A percentile compares a stretch with the other conserved stretches of the same genome.
Evolutionary conservation across 2,329 filamentous ascomycete species (phyloP).

Genomic region (Calcarisporium arbuscula): DNA sequence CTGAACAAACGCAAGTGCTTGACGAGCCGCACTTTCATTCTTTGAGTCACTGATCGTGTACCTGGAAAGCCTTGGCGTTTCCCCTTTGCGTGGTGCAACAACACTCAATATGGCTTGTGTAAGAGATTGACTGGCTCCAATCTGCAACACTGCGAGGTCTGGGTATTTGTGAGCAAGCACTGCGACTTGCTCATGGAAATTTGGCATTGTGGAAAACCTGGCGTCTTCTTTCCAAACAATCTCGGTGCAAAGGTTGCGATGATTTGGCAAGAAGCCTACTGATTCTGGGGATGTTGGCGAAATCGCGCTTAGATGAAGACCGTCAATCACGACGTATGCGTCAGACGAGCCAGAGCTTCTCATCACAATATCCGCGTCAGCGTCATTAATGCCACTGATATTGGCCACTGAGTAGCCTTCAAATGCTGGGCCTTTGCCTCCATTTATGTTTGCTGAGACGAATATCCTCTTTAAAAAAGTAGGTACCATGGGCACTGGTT

Average conservation of each 20-base stretch:
- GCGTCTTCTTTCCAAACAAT: slow-evolving; percentile 40
- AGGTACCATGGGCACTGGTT: slow-evolving; percentile 42
- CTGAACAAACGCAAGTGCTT: slow-evolving; percentile 8
- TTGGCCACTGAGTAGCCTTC: slow-evolving; percentile 34
- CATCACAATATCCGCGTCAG: slow-evolving; percentile 38
- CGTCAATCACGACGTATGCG: slow-evolving; percentile 36
- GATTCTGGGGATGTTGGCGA: slow-evolving; percentile 16
- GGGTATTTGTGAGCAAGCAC: slow-evolving; percentile 34
- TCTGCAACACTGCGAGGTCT: slow-evolving; percentile 30
- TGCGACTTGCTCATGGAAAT: slow-evolving; percentile 21
- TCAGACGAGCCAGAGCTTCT: slow-evolving; percentile 23
- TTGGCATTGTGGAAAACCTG: slow-evolving; percentile 14
- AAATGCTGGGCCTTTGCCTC: slow-evolving; percentile 24
- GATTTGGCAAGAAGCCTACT: slow-evolving; percentile 37
- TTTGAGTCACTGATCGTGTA: slow-evolving; percentile 22
- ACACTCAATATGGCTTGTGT: slow-evolving; percentile 18
- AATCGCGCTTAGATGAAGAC: slow-evolving; percentile 36
- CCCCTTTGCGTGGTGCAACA: slow-evolving; percentile 14
- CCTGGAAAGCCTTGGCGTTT: slow-evolving; percentile 26
- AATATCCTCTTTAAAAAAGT: slow-evolving; percentile 39
- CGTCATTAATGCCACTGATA: slow-evolving; percentile 28
- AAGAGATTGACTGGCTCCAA: slow-evolving; percentile 21
- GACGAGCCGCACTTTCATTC: slow-evolving; percentile 1
- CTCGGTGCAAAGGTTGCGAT: slow-evolving; percentile 42
- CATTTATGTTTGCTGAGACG: slow-evolving; percentile 33